Conservation (phyloP, 2,329 filamentous ascomycete genomes). For the Penicillium sp. region DNA sequence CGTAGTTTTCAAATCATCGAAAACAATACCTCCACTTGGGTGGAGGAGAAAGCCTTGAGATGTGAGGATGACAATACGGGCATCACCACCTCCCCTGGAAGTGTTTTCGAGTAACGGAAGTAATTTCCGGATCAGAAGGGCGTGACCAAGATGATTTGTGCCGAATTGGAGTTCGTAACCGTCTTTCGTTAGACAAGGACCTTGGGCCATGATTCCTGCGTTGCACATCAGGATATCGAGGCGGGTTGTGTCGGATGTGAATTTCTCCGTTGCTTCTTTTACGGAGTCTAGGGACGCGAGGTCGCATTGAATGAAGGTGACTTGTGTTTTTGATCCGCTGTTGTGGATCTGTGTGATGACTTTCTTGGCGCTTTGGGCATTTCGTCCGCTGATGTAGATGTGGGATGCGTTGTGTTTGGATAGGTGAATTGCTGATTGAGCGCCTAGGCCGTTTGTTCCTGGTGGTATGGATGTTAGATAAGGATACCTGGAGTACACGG, state of each 20-base stretch:
- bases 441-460: slow-evolving; percentile 53
- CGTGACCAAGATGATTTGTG: slow-evolving; percentile 53
- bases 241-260: slow-evolving; percentile 34
- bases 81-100: slow-evolving; percentile 13
- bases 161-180: slow-evolving; percentile 54
- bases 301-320: slow-evolving; percentile 46
- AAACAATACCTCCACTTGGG: slow-evolving; percentile 16
- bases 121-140: slow-evolving; percentile 45
- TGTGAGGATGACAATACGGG: slow-evolving; percentile 26
- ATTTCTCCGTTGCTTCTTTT: slow-evolving; percentile 40
- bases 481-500: neutral
- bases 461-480: slow-evolving; percentile 20
- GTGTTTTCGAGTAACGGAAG: slow-evolving; percentile 22
- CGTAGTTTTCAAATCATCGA: slow-evolving; percentile 10
- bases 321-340: slow-evolving; percentile 19
- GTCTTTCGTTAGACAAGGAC: slow-evolving; percentile 42
- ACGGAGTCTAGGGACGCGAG: slow-evolving; percentile 48
- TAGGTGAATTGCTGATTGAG: slow-evolving; percentile 38
- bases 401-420: slow-evolving; percentile 41
- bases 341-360: slow-evolving; percentile 41
- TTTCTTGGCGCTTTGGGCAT: slow-evolving; percentile 7
- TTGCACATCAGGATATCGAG: slow-evolving; percentile 51
- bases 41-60: slow-evolving; percentile 14
- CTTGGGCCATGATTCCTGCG: slow-evolving; percentile 47
- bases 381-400: slow-evolving; percentile 16